Percentiles rank a stretch among this genome's conserved stretches.
These are phyloP conservation scores for Styphnolobium japonicum DNA, from an alignment of 306 rosid genomes.

Conservation along the genomic window DNA sequence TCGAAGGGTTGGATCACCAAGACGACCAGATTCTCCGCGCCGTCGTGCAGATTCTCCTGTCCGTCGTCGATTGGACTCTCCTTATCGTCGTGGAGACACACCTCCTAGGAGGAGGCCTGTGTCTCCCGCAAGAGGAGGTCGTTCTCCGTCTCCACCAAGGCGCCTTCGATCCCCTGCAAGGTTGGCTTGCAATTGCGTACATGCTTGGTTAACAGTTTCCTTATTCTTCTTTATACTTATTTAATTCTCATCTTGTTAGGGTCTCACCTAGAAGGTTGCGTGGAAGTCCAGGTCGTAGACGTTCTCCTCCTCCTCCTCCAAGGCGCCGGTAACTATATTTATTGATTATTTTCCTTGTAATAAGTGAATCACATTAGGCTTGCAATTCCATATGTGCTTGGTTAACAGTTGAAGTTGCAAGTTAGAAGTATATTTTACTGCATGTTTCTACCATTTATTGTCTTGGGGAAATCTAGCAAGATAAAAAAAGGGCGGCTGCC, in stretches of 20 bases:
- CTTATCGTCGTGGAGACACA: conserved; percentile 78
- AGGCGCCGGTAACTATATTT: conserved; percentile 72
- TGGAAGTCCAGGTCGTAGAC: conserved; percentile 87
- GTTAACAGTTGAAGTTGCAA: not conserved
- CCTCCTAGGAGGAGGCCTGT: conserved; percentile 87
- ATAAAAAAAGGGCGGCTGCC: too few relatives aligned
- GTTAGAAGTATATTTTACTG: too few relatives aligned
- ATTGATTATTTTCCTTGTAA: not conserved
- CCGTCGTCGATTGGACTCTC: conserved; percentile 75
- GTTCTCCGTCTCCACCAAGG: conserved; percentile 80
- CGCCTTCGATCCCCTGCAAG: conserved; percentile 83
- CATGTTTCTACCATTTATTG: too few relatives aligned
- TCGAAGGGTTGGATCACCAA: conserved; percentile 90
- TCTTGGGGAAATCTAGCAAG: too few relatives aligned
- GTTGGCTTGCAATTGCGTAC: conserved; percentile 34
- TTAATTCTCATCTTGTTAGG: conserved; percentile 33
- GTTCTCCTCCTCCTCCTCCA: conserved; percentile 83
- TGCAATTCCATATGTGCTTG: not conserved
- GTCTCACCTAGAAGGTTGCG: conserved; percentile 80
- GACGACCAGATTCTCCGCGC: conserved; percentile 78
- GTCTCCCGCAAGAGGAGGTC: conserved; percentile 85
- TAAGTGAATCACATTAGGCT: too few relatives aligned
- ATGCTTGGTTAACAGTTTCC: not conserved
- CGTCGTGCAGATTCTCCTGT: conserved; percentile 71
- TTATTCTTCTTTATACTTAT: not conserved